Evolutionary conservation across 1,284 basidiomycete genomes (phyloP), one percentile per base, ranked within the genome.

Genomic region (Moniliella sp.): DNA sequence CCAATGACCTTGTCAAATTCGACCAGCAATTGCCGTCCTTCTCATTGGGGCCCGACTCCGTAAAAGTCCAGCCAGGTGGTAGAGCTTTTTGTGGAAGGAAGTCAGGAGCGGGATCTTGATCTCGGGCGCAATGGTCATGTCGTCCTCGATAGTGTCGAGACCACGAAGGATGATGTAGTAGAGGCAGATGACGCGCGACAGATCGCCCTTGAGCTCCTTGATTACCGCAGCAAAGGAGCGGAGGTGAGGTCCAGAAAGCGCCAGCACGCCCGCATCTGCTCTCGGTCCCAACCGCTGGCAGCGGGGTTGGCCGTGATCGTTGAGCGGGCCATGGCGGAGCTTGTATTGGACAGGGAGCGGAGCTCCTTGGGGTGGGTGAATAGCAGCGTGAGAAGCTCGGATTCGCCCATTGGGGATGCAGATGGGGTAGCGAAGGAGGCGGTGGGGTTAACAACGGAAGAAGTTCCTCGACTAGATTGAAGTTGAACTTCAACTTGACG

Each of bases 131-230:
- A 99, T 72, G 2, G 84, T 81, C 84, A 94, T 97, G 66, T 99
- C 88, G 61, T 97, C 88, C 62, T 99, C 88, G 39, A 99, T 72
- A 8, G 91, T 97, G 63, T 97, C 91, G 18, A 97, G 66, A 1
- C 74, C 88, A 15, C 88, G 74, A 4, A 99, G 70, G 3, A 88
- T 78, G 32, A 99, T 72, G 63, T 97, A 99, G 64, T 93, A 97
- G 40, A 99, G 63, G 61, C 80, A 84, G 43, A 93, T 53, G 28
- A 78, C 78, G 38, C 88, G 68, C 3, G 83, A 81, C 37, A 97
- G 66, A 56, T 94, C 88, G 1, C 84, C 88, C 31, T 97, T 84
- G 8, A 97, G 67, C 64, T 94, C 82, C 65, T 91, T 93, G 59
- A 94, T 86, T 45, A 97, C 88, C 4, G 79, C 75, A 3, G 83